A percentile compares a stretch with the other conserved stretches of the same genome.
Conservation (phyloP, 2,329 filamentous ascomycete genomes). For the Huntiella decipiens region DNA sequence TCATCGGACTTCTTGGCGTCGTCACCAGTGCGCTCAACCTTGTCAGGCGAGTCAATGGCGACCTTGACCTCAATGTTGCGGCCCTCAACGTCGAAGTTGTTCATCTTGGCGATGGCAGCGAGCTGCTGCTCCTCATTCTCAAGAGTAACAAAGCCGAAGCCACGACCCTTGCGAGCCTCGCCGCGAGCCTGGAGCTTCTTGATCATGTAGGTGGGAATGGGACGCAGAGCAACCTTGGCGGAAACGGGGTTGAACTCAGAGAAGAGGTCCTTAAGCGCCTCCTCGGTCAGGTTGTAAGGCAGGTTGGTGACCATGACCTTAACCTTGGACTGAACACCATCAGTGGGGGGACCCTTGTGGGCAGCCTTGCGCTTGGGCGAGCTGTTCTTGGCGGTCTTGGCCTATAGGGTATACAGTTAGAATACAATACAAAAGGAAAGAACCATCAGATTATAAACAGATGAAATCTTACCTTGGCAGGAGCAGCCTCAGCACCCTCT, state of each 20-base stretch:
- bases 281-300: constrained; percentile 92
- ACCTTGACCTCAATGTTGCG: constrained; percentile 99
- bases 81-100: constrained; percentile 96
- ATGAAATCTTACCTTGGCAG: constrained; percentile 8
- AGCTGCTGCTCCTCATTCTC: constrained; percentile 89
- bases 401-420: constrained; percentile 19
- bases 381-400: constrained; percentile 32
- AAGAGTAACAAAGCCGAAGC: constrained; percentile 95
- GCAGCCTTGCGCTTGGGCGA: constrained; percentile 29
- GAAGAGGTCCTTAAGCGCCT: constrained; percentile 97
- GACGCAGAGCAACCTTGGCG: constrained; percentile 95
- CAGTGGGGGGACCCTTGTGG: constrained; percentile 69
- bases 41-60: constrained; percentile 97
- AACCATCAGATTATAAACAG: not conserved
- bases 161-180: constrained; percentile 96
- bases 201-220: constrained; percentile 99
- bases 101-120: constrained; percentile 96
- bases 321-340: constrained; percentile 95
- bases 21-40: constrained; percentile 72
- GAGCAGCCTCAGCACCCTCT: constrained; percentile 28
- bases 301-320: constrained; percentile 99
- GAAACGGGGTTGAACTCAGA: constrained; percentile 76
- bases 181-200: constrained; percentile 98
- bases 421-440: not conserved
- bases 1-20: constrained; percentile 19